Base-by-base conservation (phyloP, 2,329 filamentous ascomycete species). In the Elsinoe perseae region DNA sequence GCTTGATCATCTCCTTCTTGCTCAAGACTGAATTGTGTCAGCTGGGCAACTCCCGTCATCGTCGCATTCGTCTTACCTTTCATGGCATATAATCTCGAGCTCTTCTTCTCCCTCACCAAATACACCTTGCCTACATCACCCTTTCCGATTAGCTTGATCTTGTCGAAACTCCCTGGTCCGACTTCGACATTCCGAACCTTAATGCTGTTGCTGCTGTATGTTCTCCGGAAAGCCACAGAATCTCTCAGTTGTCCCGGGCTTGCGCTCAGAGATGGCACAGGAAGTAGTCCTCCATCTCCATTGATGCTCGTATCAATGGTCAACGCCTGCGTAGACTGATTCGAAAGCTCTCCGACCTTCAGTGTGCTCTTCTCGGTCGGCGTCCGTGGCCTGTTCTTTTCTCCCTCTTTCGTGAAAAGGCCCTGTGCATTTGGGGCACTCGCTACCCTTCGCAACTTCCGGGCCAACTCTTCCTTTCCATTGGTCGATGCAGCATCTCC, bases 1-100 rank as follows among this genome's bases (percentile, higher is more conserved):
- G 87, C 77, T 98, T 98, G 73, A 98, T 98, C 93, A 98, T 98
- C 73, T 98, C 93, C 78, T 97, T 96, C 75, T 98, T 98, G 80
- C 91, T 97, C 72, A 98, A 71, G 4, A 98, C 93, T 97, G 68
- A 46, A 21, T 27, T 42, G n/a, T 32, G 50, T 58, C 50, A 38
- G 43, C 14, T 8, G 23, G n/a, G 27, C 2, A 18, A 21, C 12
- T 16, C 7, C 20, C 10, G 27, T 54, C 14, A 4, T 7, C 1
- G 16, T 30, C 2, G 16, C 2, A 16, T 40, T 1, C 21, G 8
- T 27, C 78, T 64, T 71, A 96, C 92, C 92, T 75, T 98, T 98
- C 93, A 98, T 98, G 56, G 93, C 93, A 73, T 97, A 98, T 53
- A 98, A 75, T 63, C 93, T 82, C 64, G 84, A 85, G 66, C 91